Evolutionary conservation across 768 basidiomycete genomes (phyloP).

Genomic region (Hortiboletus flavorubellus): DNA sequence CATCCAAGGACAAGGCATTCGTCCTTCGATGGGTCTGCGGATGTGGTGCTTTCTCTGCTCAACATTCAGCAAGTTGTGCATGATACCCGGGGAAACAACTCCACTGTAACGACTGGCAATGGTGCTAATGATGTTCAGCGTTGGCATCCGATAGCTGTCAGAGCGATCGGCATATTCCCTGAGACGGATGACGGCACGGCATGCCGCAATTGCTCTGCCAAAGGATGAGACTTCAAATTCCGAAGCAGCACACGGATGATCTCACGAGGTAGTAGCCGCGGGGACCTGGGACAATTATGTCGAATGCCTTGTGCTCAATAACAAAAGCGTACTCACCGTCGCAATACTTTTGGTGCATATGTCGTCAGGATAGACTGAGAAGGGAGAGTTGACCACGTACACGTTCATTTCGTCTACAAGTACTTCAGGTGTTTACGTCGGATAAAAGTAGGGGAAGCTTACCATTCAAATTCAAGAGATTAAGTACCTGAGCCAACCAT

Average conservation of each 20-base stretch:
- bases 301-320: not conserved
- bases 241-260: not conserved
- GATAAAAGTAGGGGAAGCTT: not conserved
- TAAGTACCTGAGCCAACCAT: conserved; percentile 19
- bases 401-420: conserved; percentile 26
- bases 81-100: not conserved
- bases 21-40: conserved; percentile 9
- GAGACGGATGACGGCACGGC: conserved; percentile 63
- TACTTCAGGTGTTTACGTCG: not conserved
- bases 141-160: conserved; percentile 13
- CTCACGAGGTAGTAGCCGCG: conserved; percentile 62
- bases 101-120: conserved; percentile 19
- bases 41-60: conserved; percentile 14
- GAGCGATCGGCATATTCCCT: conserved; percentile 46
- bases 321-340: conserved; percentile 13
- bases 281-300: conserved; percentile 43
- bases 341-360: conserved; percentile 15
- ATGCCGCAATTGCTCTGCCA: conserved; percentile 43
- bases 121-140: conserved; percentile 22
- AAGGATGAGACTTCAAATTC: conserved; percentile 3
- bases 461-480: conserved; percentile 27
- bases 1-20: conserved; percentile 17
- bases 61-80: not conserved
- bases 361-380: conserved; percentile 1
- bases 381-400: conserved; percentile 7